These are phyloP conservation scores for Triangularia setosa DNA, from an alignment of 2,329 filamentous ascomycete genomes.

Conservation along the genomic window DNA sequence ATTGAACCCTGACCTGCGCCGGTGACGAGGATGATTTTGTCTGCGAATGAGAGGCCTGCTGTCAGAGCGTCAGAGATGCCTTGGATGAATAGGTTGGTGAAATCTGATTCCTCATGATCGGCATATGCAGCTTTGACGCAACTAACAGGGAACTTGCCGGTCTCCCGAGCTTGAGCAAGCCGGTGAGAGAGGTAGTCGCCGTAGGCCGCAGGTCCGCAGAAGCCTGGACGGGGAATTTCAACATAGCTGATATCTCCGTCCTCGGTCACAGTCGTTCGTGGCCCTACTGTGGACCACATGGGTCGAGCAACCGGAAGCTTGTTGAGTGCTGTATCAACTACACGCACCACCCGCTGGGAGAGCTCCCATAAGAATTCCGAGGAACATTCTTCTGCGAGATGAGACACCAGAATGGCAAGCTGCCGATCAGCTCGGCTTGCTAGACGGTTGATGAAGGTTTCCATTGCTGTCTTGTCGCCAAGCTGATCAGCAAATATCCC, in stretches of 20 bases:
- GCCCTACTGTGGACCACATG: constrained; percentile 84
- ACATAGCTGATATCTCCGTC: constrained; percentile 90
- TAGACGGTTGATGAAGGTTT: constrained; percentile 77
- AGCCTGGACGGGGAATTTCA: constrained; percentile 80
- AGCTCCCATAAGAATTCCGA: constrained; percentile 96
- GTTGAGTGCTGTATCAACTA: constrained; percentile 46
- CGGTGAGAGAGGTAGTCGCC: constrained; percentile 98
- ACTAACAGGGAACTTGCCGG: too few species aligned
- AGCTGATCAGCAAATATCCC: constrained; percentile 79
- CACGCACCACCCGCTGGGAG: constrained; percentile 79
- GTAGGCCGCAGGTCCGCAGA: constrained; percentile 96
- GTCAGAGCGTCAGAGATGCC: constrained; percentile 85
- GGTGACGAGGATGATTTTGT: constrained; percentile 96
- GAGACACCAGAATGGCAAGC: constrained; percentile 98
- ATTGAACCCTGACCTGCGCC: constrained; percentile 97
- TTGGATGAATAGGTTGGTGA: constrained; percentile 89
- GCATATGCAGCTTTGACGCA: constrained; percentile 72
- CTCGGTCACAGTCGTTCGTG: constrained; percentile 85
- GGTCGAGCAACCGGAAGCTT: constrained; percentile 44
- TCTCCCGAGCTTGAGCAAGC: constrained; percentile 67
- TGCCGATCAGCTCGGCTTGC: constrained; percentile 99
- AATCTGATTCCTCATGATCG: constrained; percentile 99
- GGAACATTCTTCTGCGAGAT: constrained; percentile 98
- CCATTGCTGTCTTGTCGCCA: constrained; percentile 96
- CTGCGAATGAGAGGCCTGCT: constrained; percentile 83